Evolutionary conservation across 805 yeast genomes (phyloP).

Genomic region (Komagataella kurtzmanii): DNA sequence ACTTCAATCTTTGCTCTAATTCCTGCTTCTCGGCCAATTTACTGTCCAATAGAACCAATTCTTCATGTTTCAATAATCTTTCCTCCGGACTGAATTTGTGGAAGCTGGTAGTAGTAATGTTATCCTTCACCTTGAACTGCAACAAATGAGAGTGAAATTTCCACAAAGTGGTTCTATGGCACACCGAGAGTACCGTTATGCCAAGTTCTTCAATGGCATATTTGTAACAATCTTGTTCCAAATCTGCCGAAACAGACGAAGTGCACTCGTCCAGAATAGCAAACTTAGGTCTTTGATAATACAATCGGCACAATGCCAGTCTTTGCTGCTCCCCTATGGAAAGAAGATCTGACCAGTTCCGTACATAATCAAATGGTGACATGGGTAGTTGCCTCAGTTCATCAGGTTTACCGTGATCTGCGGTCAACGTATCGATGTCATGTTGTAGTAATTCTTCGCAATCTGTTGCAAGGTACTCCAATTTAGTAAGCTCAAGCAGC

Average conservation of each 20-base stretch:
- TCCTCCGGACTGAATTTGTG: slow-evolving; percentile 57
- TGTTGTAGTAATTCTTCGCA: slow-evolving; percentile 11
- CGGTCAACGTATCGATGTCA: neutral
- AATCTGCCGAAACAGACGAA: slow-evolving; percentile 80
- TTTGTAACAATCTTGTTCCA: slow-evolving; percentile 81
- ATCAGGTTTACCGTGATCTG: neutral
- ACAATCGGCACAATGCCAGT: slow-evolving; percentile 84
- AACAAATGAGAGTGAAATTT: slow-evolving; percentile 74
- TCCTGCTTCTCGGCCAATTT: slow-evolving; percentile 57
- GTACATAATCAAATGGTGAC: slow-evolving; percentile 49
- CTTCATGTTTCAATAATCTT: slow-evolving; percentile 67
- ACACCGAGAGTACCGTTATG: slow-evolving; percentile 77
- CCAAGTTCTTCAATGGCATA: slow-evolving; percentile 63
- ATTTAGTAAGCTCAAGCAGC: slow-evolving; percentile 41
- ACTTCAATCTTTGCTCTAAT: slow-evolving; percentile 51
- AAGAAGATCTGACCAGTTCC: slow-evolving; percentile 83
- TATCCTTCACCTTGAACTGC: slow-evolving; percentile 72
- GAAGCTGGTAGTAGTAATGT: slow-evolving; percentile 16
- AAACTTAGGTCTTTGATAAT: slow-evolving; percentile 82
- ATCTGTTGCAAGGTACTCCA: slow-evolving; percentile 42
- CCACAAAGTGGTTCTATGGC: slow-evolving; percentile 89
- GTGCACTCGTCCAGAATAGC: slow-evolving; percentile 96
- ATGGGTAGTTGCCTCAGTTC: slow-evolving; percentile 10
- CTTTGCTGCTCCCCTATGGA: slow-evolving; percentile 90
- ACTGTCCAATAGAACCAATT: slow-evolving; percentile 57